phyloP scores from a whole-genome alignment of 164 flowering plant genomes.

The Vitis rupestris region DNA sequence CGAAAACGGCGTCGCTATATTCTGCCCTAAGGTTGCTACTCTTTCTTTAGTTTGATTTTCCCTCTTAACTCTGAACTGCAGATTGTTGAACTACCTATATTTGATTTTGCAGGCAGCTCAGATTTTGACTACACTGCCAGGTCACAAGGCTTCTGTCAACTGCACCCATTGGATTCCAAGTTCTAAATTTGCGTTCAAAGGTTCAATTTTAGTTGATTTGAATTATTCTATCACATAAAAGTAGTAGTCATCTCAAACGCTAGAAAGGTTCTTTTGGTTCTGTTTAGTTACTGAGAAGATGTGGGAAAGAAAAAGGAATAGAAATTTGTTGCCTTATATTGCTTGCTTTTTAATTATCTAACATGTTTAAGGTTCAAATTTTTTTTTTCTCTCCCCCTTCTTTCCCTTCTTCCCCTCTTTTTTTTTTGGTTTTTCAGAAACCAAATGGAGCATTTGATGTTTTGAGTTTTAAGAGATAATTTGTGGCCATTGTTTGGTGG shows the following conservation, averaged over 20 bases:
- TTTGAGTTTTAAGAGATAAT: neutral
- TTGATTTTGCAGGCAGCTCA: slow-evolving; percentile 54
- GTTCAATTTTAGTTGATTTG: slow-evolving; percentile 26
- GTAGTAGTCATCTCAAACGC: too few species aligned
- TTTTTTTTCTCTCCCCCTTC: too few species aligned
- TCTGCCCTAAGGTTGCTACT: slow-evolving; percentile 63
- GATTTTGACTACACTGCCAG: slow-evolving; percentile 86
- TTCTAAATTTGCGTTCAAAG: slow-evolving; percentile 73
- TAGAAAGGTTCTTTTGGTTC: too few species aligned
- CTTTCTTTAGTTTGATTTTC: neutral
- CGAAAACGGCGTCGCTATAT: slow-evolving; percentile 85
- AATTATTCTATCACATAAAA: neutral
- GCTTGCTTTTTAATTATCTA: too few species aligned
- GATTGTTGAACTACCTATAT: too few species aligned
- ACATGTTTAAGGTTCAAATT: too few species aligned
- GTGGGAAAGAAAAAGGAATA: too few species aligned
- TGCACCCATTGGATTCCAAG: slow-evolving; percentile 90
- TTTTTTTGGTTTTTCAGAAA: too few species aligned
- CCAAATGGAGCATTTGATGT: neutral
- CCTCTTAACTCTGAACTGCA: neutral
- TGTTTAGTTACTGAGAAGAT: too few species aligned
- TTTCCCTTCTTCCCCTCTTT: too few species aligned
- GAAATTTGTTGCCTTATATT: too few species aligned
- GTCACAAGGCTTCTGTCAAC: slow-evolving; percentile 83
- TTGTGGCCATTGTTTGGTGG: neutral